phyloP scores from a whole-genome alignment of 1,139 yeast species.

The Hyphopichia burtonii region DNA sequence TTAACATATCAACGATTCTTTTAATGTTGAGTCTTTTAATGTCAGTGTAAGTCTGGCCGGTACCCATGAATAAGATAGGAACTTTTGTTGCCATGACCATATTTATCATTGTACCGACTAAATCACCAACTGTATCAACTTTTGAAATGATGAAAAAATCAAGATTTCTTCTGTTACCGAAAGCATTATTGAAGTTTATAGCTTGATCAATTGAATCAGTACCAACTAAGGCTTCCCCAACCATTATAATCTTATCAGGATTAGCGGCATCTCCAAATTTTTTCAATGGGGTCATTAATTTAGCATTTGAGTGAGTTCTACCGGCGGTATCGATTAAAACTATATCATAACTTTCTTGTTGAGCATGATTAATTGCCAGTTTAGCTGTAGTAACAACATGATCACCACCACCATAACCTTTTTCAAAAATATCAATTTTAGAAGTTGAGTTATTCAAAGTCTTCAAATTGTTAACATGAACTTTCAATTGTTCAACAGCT shows the following conservation, averaged over 20 bases:
- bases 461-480: conserved; percentile 83
- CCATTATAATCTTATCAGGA: conserved; percentile 97
- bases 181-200: conserved; percentile 85
- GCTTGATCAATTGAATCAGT: conserved; percentile 98
- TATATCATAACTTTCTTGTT: conserved; percentile 65
- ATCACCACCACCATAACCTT: conserved; percentile 96
- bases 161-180: conserved; percentile 76
- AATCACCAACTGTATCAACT: conserved; percentile 96
- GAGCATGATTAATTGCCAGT: conserved; percentile 75
- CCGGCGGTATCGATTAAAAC: conserved; percentile 97
- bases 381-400: conserved; percentile 92
- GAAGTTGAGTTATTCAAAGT: conserved; percentile 41
- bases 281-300: conserved; percentile 92
- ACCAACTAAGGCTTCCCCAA: conserved; percentile 96
- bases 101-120: conserved; percentile 95
- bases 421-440: conserved; percentile 80
- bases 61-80: conserved; percentile 93
- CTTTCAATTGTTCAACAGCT: conserved; percentile 94
- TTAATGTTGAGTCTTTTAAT: conserved; percentile 88
- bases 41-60: conserved; percentile 97
- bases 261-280: conserved; percentile 94
- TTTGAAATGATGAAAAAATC: conserved; percentile 93
- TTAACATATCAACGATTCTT: conserved; percentile 85
- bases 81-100: conserved; percentile 97
- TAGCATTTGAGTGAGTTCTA: conserved; percentile 91